phyloP scores from a whole-genome alignment of 108 stramenopile genomes.

The Mayamaea pseudoterrestris region DNA sequence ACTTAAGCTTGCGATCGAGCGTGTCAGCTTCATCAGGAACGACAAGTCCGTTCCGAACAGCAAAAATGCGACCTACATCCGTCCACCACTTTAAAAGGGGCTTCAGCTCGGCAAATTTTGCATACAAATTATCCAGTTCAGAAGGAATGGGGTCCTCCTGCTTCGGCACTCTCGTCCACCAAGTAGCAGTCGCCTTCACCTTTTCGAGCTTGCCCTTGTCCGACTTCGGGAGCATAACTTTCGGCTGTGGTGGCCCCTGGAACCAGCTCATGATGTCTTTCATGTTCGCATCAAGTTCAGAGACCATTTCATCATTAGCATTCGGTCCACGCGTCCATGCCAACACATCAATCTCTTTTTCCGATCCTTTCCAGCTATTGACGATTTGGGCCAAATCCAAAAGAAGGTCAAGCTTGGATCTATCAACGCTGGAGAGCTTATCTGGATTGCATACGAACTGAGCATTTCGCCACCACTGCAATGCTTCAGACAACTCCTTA shows the following conservation, averaged over 20 bases:
- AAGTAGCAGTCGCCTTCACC: background rate
- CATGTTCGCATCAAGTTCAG: conserved; percentile 13
- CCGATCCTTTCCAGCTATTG: conserved; percentile 4
- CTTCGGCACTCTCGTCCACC: conserved; percentile 1
- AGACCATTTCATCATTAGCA: conserved; percentile 10
- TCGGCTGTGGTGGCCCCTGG: background rate
- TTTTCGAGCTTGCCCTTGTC: conserved; percentile 2
- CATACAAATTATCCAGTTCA: conserved; percentile 1
- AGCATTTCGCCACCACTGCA: background rate
- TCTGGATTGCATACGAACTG: background rate
- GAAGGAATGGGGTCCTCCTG: background rate
- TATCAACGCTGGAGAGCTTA: background rate
- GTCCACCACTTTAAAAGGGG: conserved; percentile 4
- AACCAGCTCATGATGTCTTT: conserved; percentile 24
- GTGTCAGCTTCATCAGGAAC: conserved; percentile 1
- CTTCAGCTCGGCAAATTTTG: background rate
- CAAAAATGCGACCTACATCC: conserved; percentile 1
- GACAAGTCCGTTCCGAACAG: conserved; percentile 1
- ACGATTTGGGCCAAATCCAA: background rate
- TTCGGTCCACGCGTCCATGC: conserved; percentile 21
- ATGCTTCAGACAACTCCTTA: no score
- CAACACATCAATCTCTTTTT: conserved; percentile 17
- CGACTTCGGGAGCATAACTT: background rate
- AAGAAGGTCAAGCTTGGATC: background rate
- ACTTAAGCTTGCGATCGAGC: conserved; percentile 1